These are phyloP conservation scores for Phaffia rhodozyma DNA, from an alignment of 1,284 basidiomycete species.

Conservation along the genomic window DNA sequence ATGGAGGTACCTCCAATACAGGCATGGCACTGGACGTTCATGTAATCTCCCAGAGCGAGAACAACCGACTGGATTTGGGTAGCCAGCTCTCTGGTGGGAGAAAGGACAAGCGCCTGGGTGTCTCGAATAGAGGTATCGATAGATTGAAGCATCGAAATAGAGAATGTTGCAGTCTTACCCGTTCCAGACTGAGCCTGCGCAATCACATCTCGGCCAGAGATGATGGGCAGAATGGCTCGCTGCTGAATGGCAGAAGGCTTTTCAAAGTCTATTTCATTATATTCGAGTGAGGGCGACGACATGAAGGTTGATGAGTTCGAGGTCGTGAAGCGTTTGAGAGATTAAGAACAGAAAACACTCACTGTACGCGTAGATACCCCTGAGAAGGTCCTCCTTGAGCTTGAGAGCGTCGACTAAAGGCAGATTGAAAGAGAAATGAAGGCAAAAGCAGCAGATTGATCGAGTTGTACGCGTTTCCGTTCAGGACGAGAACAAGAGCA, in stretches of 20 bases:
- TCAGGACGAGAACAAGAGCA: constrained; percentile 15
- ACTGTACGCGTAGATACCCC: constrained; percentile 99
- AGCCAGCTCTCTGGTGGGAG: constrained; percentile 86
- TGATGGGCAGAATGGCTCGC: constrained; percentile 91
- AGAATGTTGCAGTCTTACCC: constrained; percentile 98
- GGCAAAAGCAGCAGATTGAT: neutral
- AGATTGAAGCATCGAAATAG: constrained; percentile 80
- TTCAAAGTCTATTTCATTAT: constrained; percentile 69
- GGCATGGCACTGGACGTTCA: constrained; percentile 98
- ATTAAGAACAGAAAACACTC: constrained; percentile 33
- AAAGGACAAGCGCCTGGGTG: constrained; percentile 91
- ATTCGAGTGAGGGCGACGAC: neutral
- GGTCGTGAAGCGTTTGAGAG: constrained; percentile 1
- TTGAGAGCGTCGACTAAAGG: constrained; percentile 60
- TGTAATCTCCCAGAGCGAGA: constrained; percentile 92
- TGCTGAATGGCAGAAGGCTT: constrained; percentile 99
- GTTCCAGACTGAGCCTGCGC: constrained; percentile 99
- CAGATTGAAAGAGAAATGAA: constrained; percentile 5
- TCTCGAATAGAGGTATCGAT: constrained; percentile 93
- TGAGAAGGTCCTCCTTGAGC: constrained; percentile 86
- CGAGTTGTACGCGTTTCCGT: constrained; percentile 2
- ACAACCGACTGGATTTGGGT: constrained; percentile 99
- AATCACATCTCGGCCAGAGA: constrained; percentile 88
- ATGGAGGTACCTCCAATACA: constrained; percentile 97
- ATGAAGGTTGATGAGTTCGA: constrained; percentile 11